Conservation (phyloP, 2,329 filamentous ascomycete genomes). For the Claviceps sp. region DNA sequence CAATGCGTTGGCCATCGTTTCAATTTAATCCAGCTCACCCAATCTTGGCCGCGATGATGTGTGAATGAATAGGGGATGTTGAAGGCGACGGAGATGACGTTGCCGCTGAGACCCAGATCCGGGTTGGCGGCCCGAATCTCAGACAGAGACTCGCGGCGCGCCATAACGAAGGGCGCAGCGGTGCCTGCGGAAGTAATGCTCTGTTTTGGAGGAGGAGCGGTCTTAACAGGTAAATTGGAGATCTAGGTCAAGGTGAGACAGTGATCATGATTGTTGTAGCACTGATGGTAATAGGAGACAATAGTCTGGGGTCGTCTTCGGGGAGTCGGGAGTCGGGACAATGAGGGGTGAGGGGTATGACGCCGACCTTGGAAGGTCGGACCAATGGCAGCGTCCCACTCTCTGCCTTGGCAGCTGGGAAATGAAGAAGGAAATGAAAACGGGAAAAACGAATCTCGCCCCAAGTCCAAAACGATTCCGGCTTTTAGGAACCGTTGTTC, state of each 20-base stretch:
- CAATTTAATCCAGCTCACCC: constrained; percentile 33
- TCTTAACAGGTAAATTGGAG: not conserved
- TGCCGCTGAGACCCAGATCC: constrained; percentile 45
- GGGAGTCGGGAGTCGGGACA: not conserved
- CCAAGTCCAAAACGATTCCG: too few species aligned
- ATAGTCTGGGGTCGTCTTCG: not conserved
- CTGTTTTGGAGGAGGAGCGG: not conserved
- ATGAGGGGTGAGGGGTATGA: not conserved
- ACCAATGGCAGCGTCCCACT: not conserved
- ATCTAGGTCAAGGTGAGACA: not conserved
- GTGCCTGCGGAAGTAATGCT: not conserved
- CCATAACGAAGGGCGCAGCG: constrained; percentile 16
- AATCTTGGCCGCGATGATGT: constrained; percentile 45
- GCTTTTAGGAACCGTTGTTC: too few species aligned
- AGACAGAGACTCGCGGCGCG: constrained; percentile 36
- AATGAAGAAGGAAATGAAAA: not conserved
- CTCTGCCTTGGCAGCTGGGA: not conserved
- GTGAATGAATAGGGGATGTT: constrained; percentile 47
- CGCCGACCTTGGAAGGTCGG: not conserved
- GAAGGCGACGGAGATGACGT: constrained; percentile 53
- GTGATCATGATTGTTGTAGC: not conserved
- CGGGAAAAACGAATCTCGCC: not conserved
- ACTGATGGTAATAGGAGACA: constrained; percentile 2
- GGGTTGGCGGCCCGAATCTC: constrained; percentile 44
- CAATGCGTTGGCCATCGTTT: not conserved